Percentiles rank a stretch among this genome's conserved stretches.
Conservation (phyloP, 257 asterid genomes). For the Nyctanthes arbortristis region DNA sequence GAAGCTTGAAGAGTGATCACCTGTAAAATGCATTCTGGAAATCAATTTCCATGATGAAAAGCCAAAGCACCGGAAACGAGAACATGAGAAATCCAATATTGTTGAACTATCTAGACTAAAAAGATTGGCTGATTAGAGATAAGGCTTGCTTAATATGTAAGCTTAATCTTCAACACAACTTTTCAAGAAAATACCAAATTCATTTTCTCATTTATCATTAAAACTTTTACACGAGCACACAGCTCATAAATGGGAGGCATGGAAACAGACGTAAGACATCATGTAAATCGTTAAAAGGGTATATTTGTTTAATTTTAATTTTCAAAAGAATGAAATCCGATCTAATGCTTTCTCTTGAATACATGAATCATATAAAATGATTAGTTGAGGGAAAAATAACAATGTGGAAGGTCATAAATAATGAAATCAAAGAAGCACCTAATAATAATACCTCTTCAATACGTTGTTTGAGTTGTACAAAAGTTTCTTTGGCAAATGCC, state of each 20-base stretch:
- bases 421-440: background rate
- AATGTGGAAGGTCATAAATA: background rate
- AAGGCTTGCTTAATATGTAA: too few relatives aligned
- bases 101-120: background rate
- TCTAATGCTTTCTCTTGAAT: background rate
- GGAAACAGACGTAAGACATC: too few relatives aligned
- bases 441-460: slow-evolving; percentile 51
- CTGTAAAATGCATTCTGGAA: slow-evolving; percentile 26
- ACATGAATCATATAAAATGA: background rate
- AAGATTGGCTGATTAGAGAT: background rate
- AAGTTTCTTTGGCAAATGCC: slow-evolving; percentile 48
- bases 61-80: background rate
- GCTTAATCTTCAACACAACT: too few relatives aligned
- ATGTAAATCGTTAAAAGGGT: too few relatives aligned
- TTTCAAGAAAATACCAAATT: too few relatives aligned
- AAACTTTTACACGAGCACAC: background rate
- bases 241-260: background rate
- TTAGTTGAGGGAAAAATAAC: background rate
- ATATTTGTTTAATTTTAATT: too few relatives aligned
- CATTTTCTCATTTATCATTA: too few relatives aligned
- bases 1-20: slow-evolving; percentile 58
- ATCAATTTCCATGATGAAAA: background rate
- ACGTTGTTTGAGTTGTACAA: slow-evolving; percentile 49
- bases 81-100: background rate
- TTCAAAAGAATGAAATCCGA: background rate